Base-by-base conservation (phyloP, 164 flowering plant genomes). In the Taxillus chinensis region DNA sequence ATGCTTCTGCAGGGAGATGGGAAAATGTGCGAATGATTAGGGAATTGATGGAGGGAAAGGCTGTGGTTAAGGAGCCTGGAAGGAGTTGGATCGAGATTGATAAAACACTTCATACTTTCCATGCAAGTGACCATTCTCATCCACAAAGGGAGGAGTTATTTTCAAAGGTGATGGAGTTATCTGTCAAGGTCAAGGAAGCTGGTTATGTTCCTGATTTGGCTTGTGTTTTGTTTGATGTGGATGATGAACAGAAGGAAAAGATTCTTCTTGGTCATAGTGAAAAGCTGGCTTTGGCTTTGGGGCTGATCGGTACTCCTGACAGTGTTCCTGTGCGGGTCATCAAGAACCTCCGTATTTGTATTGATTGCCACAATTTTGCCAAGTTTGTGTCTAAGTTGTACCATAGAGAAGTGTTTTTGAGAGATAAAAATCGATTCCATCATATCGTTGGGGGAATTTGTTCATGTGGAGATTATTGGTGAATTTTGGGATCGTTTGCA, bases 391-490 rank as follows among this genome's bases (percentile, higher is more conserved):
- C 87, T 0, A 79, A 62, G 67, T 53, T 78, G 51, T 74, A 66
- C 69, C 17, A 56, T 10, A 81, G 87, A 64, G 73, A 80, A 64
- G 72, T 83, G 39, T 70, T 68, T 40, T 2, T 81, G 37, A 77
- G 87, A 62, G 90, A 83, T 68, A 79, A 82, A 50, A 82, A 74
- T 66, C 71, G 90, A 55, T 85, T 81, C 68, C 90, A 85, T 66
- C 80, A 71, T 62, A 77, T 83, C 48, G 68, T 68, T 10, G 72
- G 55, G 5, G 87, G 90, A 60, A 54, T 42, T 5, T 85, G 90
- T 68, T 83, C 86, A 39, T 85, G 90, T 67, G 75, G 78, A 61
- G 87, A 85, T 41, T 85, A 85, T 53, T 85, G 90, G 90, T 85
- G 68, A 80, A 4, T 53, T 66, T 38, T 39, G n/a, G 43, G 57